A percentile compares a stretch with the other conserved stretches of the same genome.
Conservation (phyloP, 768 basidiomycete species). For the Suillus paluster region DNA sequence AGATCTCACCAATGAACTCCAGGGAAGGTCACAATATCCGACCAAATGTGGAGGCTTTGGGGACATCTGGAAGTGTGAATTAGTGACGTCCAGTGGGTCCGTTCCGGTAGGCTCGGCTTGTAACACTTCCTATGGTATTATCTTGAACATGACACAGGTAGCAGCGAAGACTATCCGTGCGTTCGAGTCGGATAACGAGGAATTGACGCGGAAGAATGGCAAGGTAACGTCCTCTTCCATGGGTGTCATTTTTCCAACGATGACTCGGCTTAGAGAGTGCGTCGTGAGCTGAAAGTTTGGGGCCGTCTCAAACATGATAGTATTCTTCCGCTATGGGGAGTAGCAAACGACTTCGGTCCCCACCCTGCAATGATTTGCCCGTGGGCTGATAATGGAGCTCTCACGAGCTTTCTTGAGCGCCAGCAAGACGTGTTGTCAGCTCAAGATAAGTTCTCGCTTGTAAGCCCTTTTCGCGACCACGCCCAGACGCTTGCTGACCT, state of each 20-base stretch:
- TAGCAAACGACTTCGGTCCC: constrained; percentile 24
- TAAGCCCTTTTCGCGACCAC: constrained; percentile 7
- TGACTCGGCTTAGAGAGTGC: constrained; percentile 16
- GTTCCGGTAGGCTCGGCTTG: not conserved
- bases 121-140: not conserved
- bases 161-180: constrained; percentile 8
- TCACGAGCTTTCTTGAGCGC: constrained; percentile 18
- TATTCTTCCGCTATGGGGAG: constrained; percentile 24
- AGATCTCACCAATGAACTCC: not conserved
- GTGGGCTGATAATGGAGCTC: constrained; percentile 22
- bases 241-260: not conserved
- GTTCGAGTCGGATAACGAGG: not conserved
- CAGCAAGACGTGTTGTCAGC: constrained; percentile 8
- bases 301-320: constrained; percentile 21
- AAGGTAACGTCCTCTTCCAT: constrained; percentile 10
- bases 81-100: not conserved
- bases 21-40: not conserved
- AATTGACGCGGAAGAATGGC: not conserved
- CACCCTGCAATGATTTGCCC: constrained; percentile 27
- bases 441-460: constrained; percentile 20
- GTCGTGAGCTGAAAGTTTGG: constrained; percentile 30
- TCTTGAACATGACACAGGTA: not conserved
- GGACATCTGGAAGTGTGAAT: constrained; percentile 32
- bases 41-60: constrained; percentile 18
- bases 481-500: not conserved